Base-by-base conservation (phyloP, 169 alveolate genomes). In the Neospora caninum region DNA sequence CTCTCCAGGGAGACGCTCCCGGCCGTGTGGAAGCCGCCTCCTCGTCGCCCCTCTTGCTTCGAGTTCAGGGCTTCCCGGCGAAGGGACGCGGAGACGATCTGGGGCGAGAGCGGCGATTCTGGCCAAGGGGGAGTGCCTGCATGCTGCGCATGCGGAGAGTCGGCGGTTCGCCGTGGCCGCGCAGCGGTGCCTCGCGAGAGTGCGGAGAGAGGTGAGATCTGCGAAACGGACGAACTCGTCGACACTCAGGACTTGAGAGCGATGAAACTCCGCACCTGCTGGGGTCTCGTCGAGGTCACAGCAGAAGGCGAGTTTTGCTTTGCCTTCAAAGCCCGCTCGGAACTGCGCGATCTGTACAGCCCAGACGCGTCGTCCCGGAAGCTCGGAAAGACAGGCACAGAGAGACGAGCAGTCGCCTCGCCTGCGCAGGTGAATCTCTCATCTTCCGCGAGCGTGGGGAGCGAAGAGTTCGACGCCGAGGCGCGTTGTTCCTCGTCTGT, bases 201-300 rank as follows among this genome's bases (percentile, higher is more conserved):
- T 13, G 58, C 13, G 58, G 58, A 49, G 58, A 4, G 13, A 49
- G 22, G 58, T 13, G 58, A 4, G 58, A 13, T 49, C 58, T 9
- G 31, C n/a, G 73, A 64, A 22, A 1, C 25, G 73, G 73, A 16
- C 73, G 16, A 22, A 9, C 34, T 22, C n/a, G 31, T 73, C 49
- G 42, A n/a, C 84, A 36, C 84, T 13, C 84, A 36, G 84, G 45
- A 18, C 43, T n/a, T 73, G 42, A 18, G 25, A 18, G 25, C 84
- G 45, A 4, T 73, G 84, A 31, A 36, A 36, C 49, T 73, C 49
- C 38, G n/a, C 16, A 73, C 84, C 27, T 13, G 45, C 43, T 73
- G 84, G 84, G 84, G 84, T 10, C 84, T 73, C 22, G 84, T 73
- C 25, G 84, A 73, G 42, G 84, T 73, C 43, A 34, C 84, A 13